Base-by-base conservation (phyloP, 305 asterid species). In the Plantago coronopus region DNA sequence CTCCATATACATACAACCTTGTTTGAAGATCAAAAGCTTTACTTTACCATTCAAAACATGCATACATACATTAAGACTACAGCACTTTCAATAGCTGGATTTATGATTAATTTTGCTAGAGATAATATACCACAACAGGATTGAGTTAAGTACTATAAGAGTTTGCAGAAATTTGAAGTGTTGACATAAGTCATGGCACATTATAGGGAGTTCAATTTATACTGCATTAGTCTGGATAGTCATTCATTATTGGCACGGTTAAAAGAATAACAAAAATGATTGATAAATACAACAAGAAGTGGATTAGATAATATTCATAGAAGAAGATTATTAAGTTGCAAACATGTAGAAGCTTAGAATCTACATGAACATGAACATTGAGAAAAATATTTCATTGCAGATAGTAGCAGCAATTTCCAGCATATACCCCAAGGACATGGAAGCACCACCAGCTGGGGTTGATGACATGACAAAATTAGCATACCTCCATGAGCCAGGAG, bases 381-480 rank as follows among this genome's bases (percentile, higher is more conserved):
- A 73, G 69, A 50, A 14, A 29, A 18, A 45, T n/a, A 64, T 47
- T 56, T 57, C 5, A 48, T 71, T 74, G 20, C 97, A 89, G 97
- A 81, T 83, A 68, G 81, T 81, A 62, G 86, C 89, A 77, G 80
- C 90, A 59, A 87, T 90, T 80, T 75, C 93, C 27, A 87, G 90
- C 70, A 87, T 90, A 80, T 85, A 87, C 65, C 97, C 97, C 16
- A 90, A 90, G 74, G 97, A 87, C 59, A 79, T 79, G 0, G 97
- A 90, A 69, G 96, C 96, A 48, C 95, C 96, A 34, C 96, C 90
- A 50, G 84, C 94, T 18, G 96, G 97, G 61, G 96, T 90, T 17
- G 97, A 90, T 75, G 97, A 90, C 68, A 90, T 90, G 97, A 87
- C 97, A 73, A 90, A 90, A 74, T 76, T 90, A 65, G 97, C 97